Evolutionary conservation across 2,329 filamentous ascomycete species (phyloP).

Genomic region (Hypoxylon rubiginosum): DNA sequence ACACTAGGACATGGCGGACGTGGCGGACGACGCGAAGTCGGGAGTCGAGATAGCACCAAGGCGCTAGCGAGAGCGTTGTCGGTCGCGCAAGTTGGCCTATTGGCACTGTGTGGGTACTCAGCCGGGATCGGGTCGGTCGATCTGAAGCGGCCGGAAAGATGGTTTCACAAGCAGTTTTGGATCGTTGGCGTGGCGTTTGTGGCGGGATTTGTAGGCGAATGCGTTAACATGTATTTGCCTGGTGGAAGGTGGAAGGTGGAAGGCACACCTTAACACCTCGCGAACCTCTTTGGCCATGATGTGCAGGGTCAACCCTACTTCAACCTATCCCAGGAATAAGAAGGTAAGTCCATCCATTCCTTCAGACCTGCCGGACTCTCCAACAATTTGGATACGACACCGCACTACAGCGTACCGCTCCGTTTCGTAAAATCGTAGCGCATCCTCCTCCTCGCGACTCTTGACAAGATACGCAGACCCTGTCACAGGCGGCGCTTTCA

Average conservation of each 20-base stretch:
- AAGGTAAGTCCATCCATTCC: constrained; percentile 5
- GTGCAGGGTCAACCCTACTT: not conserved
- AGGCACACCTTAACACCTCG: too few species aligned
- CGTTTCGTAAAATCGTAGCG: constrained; percentile 4
- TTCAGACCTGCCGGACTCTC: not conserved
- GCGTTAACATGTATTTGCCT: too few species aligned
- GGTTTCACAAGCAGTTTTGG: constrained; percentile 39
- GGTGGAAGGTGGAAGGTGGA: too few species aligned
- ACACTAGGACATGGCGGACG: too few species aligned
- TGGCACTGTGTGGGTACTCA: not conserved
- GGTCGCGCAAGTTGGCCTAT: too few species aligned
- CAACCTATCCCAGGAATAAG: constrained; percentile 3
- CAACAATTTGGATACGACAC: constrained; percentile 6
- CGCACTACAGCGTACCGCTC: not conserved
- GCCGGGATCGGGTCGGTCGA: constrained; percentile 11
- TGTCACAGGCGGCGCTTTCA: not conserved
- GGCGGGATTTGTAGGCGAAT: constrained; percentile 27
- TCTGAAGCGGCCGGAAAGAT: constrained; percentile 20
- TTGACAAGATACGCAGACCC: constrained; percentile 2
- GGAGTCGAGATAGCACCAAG: too few species aligned
- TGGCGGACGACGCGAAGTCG: too few species aligned
- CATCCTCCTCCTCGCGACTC: constrained; percentile 2
- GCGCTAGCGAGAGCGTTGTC: too few species aligned
- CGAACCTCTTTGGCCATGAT: too few species aligned
- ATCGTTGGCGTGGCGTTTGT: constrained; percentile 25